phyloP scores from a whole-genome alignment of 306 rosid species.

The Vigna angularis region DNA sequence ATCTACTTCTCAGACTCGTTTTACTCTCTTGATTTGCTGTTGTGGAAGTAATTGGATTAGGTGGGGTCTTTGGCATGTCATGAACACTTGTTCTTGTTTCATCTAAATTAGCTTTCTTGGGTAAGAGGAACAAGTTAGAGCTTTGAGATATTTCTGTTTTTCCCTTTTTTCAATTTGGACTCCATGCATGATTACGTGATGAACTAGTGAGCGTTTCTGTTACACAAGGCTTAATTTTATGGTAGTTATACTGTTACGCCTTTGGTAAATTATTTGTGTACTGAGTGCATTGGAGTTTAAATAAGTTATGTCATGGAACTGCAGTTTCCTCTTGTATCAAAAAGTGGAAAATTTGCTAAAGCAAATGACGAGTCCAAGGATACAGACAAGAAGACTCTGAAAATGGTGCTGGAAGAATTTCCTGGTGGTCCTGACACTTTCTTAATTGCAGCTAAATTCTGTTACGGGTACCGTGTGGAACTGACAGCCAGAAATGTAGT shows the following conservation, averaged over 20 bases:
- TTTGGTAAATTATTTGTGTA: slow-evolving; percentile 32
- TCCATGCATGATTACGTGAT: neutral
- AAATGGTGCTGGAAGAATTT: slow-evolving; percentile 67
- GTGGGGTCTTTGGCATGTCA: neutral
- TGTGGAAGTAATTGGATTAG: slow-evolving; percentile 22
- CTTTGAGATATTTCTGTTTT: slow-evolving; percentile 14
- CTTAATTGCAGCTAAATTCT: slow-evolving; percentile 73
- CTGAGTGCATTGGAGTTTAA: slow-evolving; percentile 38
- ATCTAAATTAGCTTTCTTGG: slow-evolving; percentile 18
- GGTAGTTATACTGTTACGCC: slow-evolving; percentile 24
- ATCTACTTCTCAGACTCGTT: slow-evolving; percentile 3
- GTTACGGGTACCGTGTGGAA: slow-evolving; percentile 76
- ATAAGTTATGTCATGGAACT: slow-evolving; percentile 44
- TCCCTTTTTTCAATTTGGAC: neutral
- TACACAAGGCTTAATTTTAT: slow-evolving; percentile 27
- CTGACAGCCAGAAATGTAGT: slow-evolving; percentile 78
- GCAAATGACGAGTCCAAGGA: slow-evolving; percentile 63
- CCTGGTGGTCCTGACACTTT: slow-evolving; percentile 91
- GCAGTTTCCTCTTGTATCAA: slow-evolving; percentile 95
- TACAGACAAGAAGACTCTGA: slow-evolving; percentile 48
- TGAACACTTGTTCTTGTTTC: slow-evolving; percentile 17
- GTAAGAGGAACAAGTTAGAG: neutral
- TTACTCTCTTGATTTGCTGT: neutral
- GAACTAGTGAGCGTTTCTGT: neutral
- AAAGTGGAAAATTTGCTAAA: slow-evolving; percentile 76